A percentile compares a stretch with the other conserved stretches of the same genome.
phyloP scores from a whole-genome alignment of 2,329 filamentous ascomycete genomes.

The Cordyceps fumosorosea region DNA sequence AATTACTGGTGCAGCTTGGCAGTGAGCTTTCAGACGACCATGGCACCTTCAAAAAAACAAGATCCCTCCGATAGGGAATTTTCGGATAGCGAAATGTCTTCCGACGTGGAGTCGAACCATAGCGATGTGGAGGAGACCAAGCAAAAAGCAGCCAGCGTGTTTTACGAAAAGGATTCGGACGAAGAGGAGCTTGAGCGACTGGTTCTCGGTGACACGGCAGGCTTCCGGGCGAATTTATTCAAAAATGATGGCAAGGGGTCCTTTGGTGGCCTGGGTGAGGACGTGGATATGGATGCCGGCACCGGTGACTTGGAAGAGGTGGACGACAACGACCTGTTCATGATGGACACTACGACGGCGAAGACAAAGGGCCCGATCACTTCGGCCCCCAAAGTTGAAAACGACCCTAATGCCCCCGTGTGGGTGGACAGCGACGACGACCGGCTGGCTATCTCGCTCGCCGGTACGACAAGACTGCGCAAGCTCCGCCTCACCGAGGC shows the following conservation, averaged over 20 bases:
- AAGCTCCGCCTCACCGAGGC: conserved; percentile 75
- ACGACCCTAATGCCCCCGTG: conserved; percentile 44
- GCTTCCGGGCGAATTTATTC: conserved; percentile 70
- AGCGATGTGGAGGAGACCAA: conserved; percentile 24
- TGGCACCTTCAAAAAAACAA: conserved; percentile 27
- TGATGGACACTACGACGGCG: conserved; percentile 63
- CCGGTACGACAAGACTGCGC: conserved; percentile 65
- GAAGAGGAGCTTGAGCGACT: conserved; percentile 83
- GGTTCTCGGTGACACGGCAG: conserved; percentile 81
- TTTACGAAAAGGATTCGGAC: conserved; percentile 66
- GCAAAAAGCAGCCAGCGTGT: conserved; percentile 11
- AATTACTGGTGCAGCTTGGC: conserved; percentile 13
- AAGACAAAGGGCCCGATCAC: conserved; percentile 26
- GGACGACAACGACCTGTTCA: conserved; percentile 79
- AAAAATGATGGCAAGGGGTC: conserved; percentile 26
- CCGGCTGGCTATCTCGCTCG: conserved; percentile 73
- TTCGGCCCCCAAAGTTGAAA: conserved; percentile 16
- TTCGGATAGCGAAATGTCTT: conserved; percentile 19
- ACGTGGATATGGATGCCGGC: conserved; percentile 39
- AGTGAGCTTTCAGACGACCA: conserved; percentile 18
- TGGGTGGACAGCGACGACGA: conserved; percentile 99
- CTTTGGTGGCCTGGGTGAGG: conserved; percentile 32
- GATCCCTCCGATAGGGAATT: conserved; percentile 25
- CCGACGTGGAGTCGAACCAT: conserved; percentile 18
- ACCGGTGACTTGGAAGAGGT: conserved; percentile 50